Evolutionary conservation across 129 eudicot species (phyloP).

Genomic region (Tanacetum coccineum): DNA sequence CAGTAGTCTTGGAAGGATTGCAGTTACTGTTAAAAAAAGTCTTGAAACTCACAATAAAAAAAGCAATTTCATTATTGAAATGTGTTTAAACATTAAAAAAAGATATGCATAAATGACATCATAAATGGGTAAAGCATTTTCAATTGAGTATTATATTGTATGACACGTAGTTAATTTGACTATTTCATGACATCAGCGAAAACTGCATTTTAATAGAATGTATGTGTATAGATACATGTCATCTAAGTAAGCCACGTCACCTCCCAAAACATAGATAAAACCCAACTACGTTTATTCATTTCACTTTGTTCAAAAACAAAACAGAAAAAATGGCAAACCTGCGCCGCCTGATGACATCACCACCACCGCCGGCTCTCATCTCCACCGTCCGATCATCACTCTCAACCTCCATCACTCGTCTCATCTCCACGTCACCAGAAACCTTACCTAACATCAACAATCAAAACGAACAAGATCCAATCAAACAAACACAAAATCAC

Average conservation of each 20-base stretch:
- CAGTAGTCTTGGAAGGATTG: no score
- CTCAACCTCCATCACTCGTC: conserved; percentile 34
- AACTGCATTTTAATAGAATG: no score
- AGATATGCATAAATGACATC: no score
- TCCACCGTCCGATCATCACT: conserved; percentile 31
- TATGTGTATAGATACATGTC: conserved; percentile 5
- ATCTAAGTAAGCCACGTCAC: conserved; percentile 17
- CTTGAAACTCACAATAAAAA: no score
- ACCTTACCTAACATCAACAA: conserved; percentile 25
- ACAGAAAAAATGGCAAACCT: conserved; percentile 36
- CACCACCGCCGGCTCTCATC: conserved; percentile 16
- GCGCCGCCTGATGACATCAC: conserved; percentile 49
- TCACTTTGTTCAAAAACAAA: conserved; percentile 3
- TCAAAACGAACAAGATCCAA: conserved; percentile 28
- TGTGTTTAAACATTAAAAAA: no score
- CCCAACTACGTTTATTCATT: not conserved
- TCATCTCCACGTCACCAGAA: conserved; percentile 40
- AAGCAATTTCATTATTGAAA: no score
- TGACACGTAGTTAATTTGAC: no score
- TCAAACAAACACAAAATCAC: not conserved
- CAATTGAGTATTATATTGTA: no score
- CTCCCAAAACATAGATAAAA: not conserved
- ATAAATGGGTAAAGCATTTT: no score
- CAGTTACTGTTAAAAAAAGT: no score
- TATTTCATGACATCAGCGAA: no score